phyloP scores from a whole-genome alignment of 2,329 filamentous ascomycete genomes.

The Neonectria faginata region DNA sequence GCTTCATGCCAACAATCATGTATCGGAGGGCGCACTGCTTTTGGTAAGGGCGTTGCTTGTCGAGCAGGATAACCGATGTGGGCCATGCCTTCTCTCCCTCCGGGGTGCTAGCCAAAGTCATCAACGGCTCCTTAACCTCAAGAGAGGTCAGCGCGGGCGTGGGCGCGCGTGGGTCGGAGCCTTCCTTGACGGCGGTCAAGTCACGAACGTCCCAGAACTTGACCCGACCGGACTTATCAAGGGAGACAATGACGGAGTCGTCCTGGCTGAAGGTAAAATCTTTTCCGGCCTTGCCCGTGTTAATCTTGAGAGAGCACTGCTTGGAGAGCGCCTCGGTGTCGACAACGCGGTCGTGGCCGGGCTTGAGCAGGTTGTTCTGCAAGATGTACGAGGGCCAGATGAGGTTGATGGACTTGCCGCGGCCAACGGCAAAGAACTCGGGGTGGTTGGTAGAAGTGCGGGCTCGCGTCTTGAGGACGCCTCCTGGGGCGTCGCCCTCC shows the following conservation, averaged over 20 bases:
- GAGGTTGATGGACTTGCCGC: constrained; percentile 95
- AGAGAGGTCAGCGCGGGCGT: constrained; percentile 69
- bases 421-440: constrained; percentile 93
- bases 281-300: constrained; percentile 97
- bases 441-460: constrained; percentile 90
- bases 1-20: constrained; percentile 97
- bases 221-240: constrained; percentile 95
- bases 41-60: constrained; percentile 93
- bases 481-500: constrained; percentile 91
- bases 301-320: constrained; percentile 91
- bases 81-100: constrained; percentile 96
- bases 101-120: constrained; percentile 87
- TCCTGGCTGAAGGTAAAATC: constrained; percentile 99
- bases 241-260: constrained; percentile 90
- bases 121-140: constrained; percentile 86
- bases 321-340: constrained; percentile 89
- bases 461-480: constrained; percentile 94
- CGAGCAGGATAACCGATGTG: constrained; percentile 93
- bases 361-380: constrained; percentile 72
- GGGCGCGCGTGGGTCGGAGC: constrained; percentile 62
- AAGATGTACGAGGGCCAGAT: constrained; percentile 77
- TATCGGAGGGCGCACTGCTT: constrained; percentile 92
- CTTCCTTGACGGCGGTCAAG: constrained; percentile 69
- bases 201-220: constrained; percentile 98
- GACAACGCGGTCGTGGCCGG: constrained; percentile 75